Evolutionary conservation across 2,329 filamentous ascomycete species (phyloP).

Genomic region (Apiospora marii): DNA sequence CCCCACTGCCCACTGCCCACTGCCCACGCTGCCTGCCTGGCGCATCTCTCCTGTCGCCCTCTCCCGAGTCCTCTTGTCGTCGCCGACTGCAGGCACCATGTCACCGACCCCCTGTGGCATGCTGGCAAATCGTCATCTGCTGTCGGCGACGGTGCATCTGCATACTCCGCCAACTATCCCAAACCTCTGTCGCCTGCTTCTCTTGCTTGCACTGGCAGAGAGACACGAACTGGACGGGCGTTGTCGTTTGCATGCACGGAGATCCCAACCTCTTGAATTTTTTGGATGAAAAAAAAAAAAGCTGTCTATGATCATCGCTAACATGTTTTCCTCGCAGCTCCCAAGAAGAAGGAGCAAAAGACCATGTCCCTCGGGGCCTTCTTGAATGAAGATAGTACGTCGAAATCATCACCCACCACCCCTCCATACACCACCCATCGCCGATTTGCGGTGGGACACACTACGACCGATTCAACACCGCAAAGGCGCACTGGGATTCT

Average conservation of each 20-base stretch:
- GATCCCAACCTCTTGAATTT: not conserved
- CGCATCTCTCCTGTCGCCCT: constrained; percentile 4
- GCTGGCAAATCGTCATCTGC: not conserved
- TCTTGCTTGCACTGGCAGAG: constrained; percentile 11
- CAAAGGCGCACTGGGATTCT: not conserved
- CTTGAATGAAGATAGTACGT: constrained; percentile 88
- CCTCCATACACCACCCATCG: constrained; percentile 3
- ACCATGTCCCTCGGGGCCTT: constrained; percentile 99
- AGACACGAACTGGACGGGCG: not conserved
- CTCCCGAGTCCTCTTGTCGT: not conserved
- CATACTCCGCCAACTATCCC: not conserved
- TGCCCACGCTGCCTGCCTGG: constrained; percentile 13
- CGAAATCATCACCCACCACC: constrained; percentile 37
- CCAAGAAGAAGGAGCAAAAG: constrained; percentile 84
- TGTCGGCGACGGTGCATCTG: not conserved
- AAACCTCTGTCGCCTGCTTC: not conserved
- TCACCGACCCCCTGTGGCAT: not conserved
- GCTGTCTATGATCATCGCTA: constrained; percentile 47
- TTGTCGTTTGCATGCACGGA: not conserved
- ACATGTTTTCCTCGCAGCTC: constrained; percentile 67
- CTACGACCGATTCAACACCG: not conserved
- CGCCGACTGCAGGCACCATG: not conserved
- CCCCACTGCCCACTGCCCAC: not conserved
- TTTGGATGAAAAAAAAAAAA: constrained; percentile 27
- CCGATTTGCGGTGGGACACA: constrained; percentile 1